These are phyloP conservation scores for Leishmania turanica DNA, from an alignment of 208 protist genomes.

Conservation along the genomic window DNA sequence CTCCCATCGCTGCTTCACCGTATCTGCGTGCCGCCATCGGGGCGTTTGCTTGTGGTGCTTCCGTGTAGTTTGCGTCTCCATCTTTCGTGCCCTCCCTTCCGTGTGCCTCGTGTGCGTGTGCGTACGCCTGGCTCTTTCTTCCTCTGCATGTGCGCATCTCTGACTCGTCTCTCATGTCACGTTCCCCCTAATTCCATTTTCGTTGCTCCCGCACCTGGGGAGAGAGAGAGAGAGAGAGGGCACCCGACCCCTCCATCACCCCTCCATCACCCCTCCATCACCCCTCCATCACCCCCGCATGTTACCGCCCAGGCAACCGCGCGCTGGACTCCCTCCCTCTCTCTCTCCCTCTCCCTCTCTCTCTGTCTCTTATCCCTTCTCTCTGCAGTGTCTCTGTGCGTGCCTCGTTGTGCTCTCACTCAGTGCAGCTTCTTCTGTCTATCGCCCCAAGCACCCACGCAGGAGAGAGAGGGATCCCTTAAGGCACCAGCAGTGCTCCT, in stretches of 20 bases:
- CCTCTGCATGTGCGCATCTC: background rate
- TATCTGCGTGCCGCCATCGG: background rate
- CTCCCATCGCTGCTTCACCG: background rate
- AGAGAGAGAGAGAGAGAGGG: background rate
- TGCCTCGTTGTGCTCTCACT: background rate
- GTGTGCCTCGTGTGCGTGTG: background rate
- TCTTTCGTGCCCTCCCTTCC: background rate
- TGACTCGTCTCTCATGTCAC: background rate
- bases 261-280: background rate
- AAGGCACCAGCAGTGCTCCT: background rate
- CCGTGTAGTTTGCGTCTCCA: slow-evolving; percentile 1
- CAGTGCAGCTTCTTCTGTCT: background rate
- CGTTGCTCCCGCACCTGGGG: background rate
- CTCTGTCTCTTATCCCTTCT: background rate
- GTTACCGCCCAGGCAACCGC: background rate
- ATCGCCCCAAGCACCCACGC: background rate
- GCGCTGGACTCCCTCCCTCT: background rate
- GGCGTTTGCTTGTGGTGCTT: background rate
- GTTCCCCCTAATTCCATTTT: background rate
- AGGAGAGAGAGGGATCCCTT: background rate
- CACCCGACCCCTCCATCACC: too few species aligned
- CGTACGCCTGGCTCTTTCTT: background rate
- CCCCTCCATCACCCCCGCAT: background rate
- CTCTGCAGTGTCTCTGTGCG: background rate
- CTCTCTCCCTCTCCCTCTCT: background rate